phyloP scores from a whole-genome alignment of 768 basidiomycete species.

The Podaxis sp. region DNA sequence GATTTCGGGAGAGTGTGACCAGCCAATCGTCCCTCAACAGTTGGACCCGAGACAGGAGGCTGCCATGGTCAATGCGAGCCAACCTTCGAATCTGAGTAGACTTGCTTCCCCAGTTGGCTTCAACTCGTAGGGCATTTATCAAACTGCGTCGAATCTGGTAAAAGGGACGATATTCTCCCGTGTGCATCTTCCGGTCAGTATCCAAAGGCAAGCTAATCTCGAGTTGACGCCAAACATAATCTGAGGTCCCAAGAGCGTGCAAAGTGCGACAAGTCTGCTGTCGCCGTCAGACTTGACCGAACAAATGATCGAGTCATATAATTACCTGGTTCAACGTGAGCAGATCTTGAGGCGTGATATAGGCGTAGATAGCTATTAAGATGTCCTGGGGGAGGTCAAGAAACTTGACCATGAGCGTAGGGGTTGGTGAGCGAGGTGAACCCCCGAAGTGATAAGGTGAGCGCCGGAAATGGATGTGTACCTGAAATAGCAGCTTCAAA shows the following conservation, averaged over 20 bases:
- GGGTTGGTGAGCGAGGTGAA: not conserved
- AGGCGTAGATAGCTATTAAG: conserved; percentile 6
- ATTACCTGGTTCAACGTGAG: conserved; percentile 47
- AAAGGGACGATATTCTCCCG: conserved; percentile 27
- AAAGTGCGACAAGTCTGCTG: conserved; percentile 55
- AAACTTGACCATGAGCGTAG: conserved; percentile 1
- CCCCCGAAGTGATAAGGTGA: not conserved
- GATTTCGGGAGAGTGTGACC: conserved; percentile 33
- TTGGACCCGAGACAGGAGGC: conserved; percentile 42
- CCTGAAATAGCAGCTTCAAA: not conserved
- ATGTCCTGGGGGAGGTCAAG: conserved; percentile 13
- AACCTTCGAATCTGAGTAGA: conserved; percentile 32
- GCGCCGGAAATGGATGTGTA: not conserved
- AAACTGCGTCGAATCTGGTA: conserved; percentile 34
- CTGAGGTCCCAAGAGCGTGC: conserved; percentile 42
- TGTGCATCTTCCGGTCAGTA: conserved; percentile 29
- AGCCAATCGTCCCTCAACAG: conserved; percentile 48
- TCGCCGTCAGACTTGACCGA: conserved; percentile 8
- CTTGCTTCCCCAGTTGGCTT: conserved; percentile 46
- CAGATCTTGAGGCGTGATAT: conserved; percentile 33
- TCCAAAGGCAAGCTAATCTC: conserved; percentile 45
- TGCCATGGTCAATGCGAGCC: conserved; percentile 35
- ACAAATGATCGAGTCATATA: conserved; percentile 1
- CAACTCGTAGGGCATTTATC: conserved; percentile 45
- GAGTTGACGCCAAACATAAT: conserved; percentile 54